phyloP scores from a whole-genome alignment of 129 eudicot species.

The Flaveria bidentis region DNA sequence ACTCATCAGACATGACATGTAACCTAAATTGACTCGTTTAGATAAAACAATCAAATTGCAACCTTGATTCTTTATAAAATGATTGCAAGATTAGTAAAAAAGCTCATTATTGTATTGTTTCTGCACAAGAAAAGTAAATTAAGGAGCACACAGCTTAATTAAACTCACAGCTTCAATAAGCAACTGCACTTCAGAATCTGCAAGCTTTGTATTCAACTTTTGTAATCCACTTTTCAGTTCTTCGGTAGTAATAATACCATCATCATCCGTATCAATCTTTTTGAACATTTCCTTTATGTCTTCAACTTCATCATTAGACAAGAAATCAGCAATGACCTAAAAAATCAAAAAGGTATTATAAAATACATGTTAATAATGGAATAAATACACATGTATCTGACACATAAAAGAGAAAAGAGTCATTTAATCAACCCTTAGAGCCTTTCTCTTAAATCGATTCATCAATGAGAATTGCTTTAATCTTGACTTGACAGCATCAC shows the following conservation, averaged over 20 bases:
- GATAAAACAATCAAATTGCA: background rate
- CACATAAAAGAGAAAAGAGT: background rate
- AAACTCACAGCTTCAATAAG: conserved; percentile 86
- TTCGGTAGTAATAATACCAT: conserved; percentile 70
- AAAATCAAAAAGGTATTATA: conserved; percentile 9
- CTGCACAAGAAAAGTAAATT: background rate
- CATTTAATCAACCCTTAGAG: conserved; percentile 65
- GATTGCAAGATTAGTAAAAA: background rate
- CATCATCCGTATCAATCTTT: conserved; percentile 74
- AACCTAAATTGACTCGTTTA: background rate
- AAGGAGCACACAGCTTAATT: background rate
- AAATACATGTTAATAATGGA: background rate
- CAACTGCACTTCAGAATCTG: conserved; percentile 78
- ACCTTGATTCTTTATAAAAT: background rate
- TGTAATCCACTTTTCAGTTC: conserved; percentile 69
- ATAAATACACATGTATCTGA: background rate
- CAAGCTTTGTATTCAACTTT: conserved; percentile 57
- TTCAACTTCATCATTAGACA: conserved; percentile 85
- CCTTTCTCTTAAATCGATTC: conserved; percentile 96
- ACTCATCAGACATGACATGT: background rate
- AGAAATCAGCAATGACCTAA: conserved; percentile 91
- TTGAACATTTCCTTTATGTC: conserved; percentile 73
- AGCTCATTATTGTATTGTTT: background rate
- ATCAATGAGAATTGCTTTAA: conserved; percentile 91
- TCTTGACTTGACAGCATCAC: conserved; percentile 87